Base-by-base conservation (phyloP, 257 asterid genomes). In the Fraxinus pennsylvanica region DNA sequence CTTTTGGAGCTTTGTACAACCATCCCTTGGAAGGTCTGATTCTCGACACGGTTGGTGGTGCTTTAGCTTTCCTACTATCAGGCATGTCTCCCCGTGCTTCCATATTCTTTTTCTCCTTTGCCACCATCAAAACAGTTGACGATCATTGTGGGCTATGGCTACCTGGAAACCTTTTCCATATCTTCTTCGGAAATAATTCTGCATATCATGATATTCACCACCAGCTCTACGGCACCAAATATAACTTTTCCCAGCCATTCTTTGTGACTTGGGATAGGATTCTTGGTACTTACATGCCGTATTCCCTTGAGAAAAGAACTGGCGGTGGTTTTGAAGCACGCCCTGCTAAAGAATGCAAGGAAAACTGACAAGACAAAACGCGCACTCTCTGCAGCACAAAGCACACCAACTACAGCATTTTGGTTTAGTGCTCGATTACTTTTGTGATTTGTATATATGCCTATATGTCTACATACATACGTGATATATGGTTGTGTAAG, bases 91-190 rank as follows among this genome's bases (percentile, higher is more conserved):
- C 97, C 2, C 86, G 94, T 32, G 76, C 93, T 59, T 92, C 99
- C 77, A 94, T 94, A 81, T 90, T 91, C 90, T 92, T 94, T 86
- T 94, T 94, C 82, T 91, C 97, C 41, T 94, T 94, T 47, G 97
- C 97, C 27, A 92, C 99, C 19, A 82, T 94, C 25, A 94, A 94
- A 81, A 94, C 97, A 1, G 97, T 94, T n/a, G 97, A 94, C 63
- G 99, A 92, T 47, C 97, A 92, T 76, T 92, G 98, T 35, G 98
- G 98, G 66, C 84, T 94, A 21, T 92, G 97, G 98, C 87, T 94
- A 35, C 97, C 97, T 1, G 96, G 97, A 65, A 94, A 94, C 75
- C 91, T 89, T n/a, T 92, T 94, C 82, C 98, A 94, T 69, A 25
- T 86, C 30, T 69, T 92, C 81, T 94, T 94, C 47, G 80, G 87